Evolutionary conservation across 352 stramenopile species (phyloP).

Genomic region (Globisporangium solare): DNA sequence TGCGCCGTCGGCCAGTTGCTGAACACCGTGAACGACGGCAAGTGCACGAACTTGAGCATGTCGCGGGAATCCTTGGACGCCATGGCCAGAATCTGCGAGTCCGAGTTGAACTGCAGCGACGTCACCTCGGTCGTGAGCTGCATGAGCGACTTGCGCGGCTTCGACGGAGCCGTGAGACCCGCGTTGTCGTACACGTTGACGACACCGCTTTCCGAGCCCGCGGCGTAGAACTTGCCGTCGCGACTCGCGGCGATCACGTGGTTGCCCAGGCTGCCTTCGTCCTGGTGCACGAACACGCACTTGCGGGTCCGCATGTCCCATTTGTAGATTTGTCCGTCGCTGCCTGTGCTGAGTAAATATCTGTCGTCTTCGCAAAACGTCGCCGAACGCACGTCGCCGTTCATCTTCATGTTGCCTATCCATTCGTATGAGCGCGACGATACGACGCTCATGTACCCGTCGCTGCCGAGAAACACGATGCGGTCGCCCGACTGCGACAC

Average conservation of each 20-base stretch:
- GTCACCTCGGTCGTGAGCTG: constrained; percentile 93
- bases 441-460: constrained; percentile 94
- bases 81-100: constrained; percentile 94
- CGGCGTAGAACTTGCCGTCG: constrained; percentile 79
- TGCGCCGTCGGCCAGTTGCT: constrained; percentile 96
- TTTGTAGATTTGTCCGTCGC: constrained; percentile 95
- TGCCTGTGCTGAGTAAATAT: constrained; percentile 92
- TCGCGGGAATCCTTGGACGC: constrained; percentile 90
- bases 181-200: constrained; percentile 96
- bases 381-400: constrained; percentile 86
- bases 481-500: constrained; percentile 85
- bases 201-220: constrained; percentile 95
- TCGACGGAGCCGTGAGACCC: constrained; percentile 35
- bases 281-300: constrained; percentile 73
- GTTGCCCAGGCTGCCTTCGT: constrained; percentile 86
- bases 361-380: constrained; percentile 91
- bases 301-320: constrained; percentile 90
- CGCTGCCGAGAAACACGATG: constrained; percentile 93
- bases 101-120: constrained; percentile 89
- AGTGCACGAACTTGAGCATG: constrained; percentile 94
- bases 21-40: constrained; percentile 94
- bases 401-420: constrained; percentile 96
- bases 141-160: constrained; percentile 95
- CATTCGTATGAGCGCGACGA: constrained; percentile 91
- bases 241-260: constrained; percentile 66